Evolutionary conservation across 108 stramenopile species (phyloP).

Genomic region (Pseudonitzschia multiseries): DNA sequence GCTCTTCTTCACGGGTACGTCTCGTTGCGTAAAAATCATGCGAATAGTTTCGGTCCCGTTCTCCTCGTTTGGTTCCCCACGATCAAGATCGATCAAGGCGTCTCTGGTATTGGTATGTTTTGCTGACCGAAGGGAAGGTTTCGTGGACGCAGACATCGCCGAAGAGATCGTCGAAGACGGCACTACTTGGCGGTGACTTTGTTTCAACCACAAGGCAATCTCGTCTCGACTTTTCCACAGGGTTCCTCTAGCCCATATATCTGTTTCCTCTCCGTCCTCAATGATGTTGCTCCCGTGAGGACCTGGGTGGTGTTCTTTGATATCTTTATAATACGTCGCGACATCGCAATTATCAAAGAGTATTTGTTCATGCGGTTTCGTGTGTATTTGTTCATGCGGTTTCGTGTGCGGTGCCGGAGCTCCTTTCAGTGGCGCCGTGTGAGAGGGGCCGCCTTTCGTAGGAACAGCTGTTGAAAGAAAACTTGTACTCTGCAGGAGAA

Average conservation of each 20-base stretch:
- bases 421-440: too few species aligned
- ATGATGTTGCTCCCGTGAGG: too few species aligned
- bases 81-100: background rate
- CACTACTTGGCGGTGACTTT: conserved; percentile 4
- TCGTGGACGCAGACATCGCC: too few species aligned
- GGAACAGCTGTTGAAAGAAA: too few species aligned
- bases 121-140: background rate
- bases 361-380: too few species aligned
- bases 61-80: background rate
- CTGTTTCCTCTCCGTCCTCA: too few species aligned
- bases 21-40: conserved; percentile 8
- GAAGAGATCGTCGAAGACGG: too few species aligned
- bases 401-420: too few species aligned
- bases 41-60: background rate
- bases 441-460: too few species aligned
- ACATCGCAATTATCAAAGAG: background rate
- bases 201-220: background rate
- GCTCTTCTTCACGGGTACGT: background rate
- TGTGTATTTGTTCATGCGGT: too few species aligned
- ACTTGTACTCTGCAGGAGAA: too few species aligned
- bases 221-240: background rate
- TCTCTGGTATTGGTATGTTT: background rate
- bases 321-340: background rate
- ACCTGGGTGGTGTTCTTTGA: too few species aligned
- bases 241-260: background rate